Evolutionary conservation across 2,329 filamentous ascomycete genomes (phyloP), one percentile per base, ranked within the genome.

Genomic region (Trichoderma sp.): DNA sequence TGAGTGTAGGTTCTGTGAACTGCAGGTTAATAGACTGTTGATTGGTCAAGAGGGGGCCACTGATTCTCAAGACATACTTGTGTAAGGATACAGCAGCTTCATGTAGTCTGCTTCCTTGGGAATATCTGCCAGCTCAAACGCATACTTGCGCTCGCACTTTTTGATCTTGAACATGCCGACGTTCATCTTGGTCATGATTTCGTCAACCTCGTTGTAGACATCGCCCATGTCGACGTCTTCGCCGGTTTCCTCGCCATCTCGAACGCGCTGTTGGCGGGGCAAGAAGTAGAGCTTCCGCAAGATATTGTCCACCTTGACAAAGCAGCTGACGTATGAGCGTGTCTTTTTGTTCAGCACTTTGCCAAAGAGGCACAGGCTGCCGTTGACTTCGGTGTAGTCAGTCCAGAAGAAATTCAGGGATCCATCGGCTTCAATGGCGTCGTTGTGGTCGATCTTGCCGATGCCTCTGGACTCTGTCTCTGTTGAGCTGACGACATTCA

Each of bases 371-470:
- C 94, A 98, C 11, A 99, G 83, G 73, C 90, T 96, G 69, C 95
- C 95, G 75, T 94, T 94, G 77, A 97, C 84, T 77, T 99, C 96
- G 0, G 91, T 93, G 76, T 97, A 99, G 79, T 99, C 96, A 8
- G 92, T 91, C 96, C 96, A 99, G 82, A 97, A 99, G 83, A 99
- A 93, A 73, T 91, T 90, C 34, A 99, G 84, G 74, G 92, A 96
- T 43, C 95, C 96, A 76, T 99, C 94, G 71, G 92, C 89, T 78
- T 98, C 95, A n/a, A 97, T 82, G n/a, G 92, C 94, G 79, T 97
- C 91, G 71, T 91, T 88, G 69, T 92, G 86, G 72, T 91, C 89
- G 59, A 97, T 86, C 80, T 98, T 99, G 51, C 94, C 94, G 72
- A 92, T 87, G 10, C 83, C 85, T 30, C 83, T 83, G 39, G 84